Base-by-base conservation (phyloP, 441 rosid species). In the Erodium moschatum region DNA sequence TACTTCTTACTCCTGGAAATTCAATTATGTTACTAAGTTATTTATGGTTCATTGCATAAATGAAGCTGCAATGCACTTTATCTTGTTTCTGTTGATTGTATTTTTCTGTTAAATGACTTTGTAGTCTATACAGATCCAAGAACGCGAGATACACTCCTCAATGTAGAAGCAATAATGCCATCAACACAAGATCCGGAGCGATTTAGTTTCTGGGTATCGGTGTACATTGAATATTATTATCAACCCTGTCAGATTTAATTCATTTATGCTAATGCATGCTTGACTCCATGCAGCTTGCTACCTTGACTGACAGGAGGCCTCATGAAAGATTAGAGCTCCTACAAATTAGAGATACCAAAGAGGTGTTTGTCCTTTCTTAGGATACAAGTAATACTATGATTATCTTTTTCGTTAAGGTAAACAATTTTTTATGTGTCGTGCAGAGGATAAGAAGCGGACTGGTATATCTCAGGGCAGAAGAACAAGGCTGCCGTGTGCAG, bases 191-290 rank as follows among this genome's bases (percentile, higher is more conserved):
- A 91, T 81, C 95, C 96, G 0, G 98, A 93, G 74, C 85, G 82
- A 73, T 91, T 93, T 78, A 93, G 98, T 79, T 93, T 91, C 77
- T 93, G 98, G 98, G 98, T 93, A 85, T 65, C 15, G 33, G 3
- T 29, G 31, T 29, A 21, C 31, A 10, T 21, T 21, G 33, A 10
- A 27, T 50, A 50, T 50, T 7, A 40, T 35, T 48, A 50, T n/a
- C 58, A 15, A 50, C 19, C 13, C 33, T 21, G 15, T 12, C 31
- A 11, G 15, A 1, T 70, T 60, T 29, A 7, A 0, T 0, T 12
- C 5, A 58, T 20, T 15, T n/a, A 35, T 62, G 20, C 66, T 75
- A 8, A 74, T 42, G 18, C 74, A 48, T 75, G 60, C 21, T 73
- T 70, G 66, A 67, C 19, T 77, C 69, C 89, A 93, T 77, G 72